phyloP scores from a whole-genome alignment of 192 early-diverging fungal species.

The Gonapodya prolifera region DNA sequence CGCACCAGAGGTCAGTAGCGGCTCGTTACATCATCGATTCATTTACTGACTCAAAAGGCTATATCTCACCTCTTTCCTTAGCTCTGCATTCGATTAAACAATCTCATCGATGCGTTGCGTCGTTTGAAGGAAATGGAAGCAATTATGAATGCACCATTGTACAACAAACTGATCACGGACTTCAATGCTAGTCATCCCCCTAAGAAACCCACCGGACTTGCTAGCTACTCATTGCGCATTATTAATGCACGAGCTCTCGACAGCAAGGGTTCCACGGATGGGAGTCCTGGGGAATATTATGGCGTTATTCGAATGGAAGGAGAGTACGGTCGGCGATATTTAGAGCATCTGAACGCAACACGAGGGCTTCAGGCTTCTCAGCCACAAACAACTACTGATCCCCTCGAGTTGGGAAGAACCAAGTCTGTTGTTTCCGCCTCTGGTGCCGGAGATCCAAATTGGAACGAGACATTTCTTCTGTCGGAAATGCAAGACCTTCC shows the following conservation, averaged over 20 bases:
- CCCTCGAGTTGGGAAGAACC: neutral
- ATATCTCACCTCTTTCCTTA: neutral
- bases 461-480: neutral
- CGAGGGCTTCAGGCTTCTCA: neutral
- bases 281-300: neutral
- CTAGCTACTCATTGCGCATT: neutral
- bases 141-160: neutral
- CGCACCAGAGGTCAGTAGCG: neutral
- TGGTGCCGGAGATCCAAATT: neutral
- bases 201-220: neutral
- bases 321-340: neutral
- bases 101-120: neutral
- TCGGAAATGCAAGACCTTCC: neutral
- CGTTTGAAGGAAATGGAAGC: neutral
- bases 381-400: neutral
- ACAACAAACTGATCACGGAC: neutral
- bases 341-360: neutral
- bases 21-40: neutral
- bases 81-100: slow-evolving; percentile 5
- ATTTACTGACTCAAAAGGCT: neutral
- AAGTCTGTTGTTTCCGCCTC: neutral
- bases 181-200: neutral
- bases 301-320: neutral
- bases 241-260: neutral
- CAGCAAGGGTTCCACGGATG: neutral